Conservation (phyloP, 371 early-diverging fungal genomes). For the Mucor racemosus region DNA sequence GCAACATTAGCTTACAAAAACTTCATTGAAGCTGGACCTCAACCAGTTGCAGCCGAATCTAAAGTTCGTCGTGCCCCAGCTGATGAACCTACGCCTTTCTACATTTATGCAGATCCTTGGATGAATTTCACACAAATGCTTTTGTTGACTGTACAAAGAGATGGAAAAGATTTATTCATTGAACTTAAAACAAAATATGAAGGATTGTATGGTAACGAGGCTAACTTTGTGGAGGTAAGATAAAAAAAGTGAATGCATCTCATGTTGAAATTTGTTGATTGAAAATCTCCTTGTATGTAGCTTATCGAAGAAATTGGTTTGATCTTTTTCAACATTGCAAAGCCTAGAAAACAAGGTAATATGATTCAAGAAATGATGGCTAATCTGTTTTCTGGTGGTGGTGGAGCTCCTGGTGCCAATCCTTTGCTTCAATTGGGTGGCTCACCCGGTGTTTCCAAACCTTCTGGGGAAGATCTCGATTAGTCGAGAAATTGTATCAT, state of each 20-base stretch:
- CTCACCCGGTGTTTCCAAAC: background rate
- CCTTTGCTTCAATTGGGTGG: constrained; percentile 20
- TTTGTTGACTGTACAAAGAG: constrained; percentile 72
- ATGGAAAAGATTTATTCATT: constrained; percentile 63
- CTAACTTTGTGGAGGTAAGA: constrained; percentile 38
- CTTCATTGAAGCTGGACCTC: constrained; percentile 51
- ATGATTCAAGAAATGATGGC: constrained; percentile 76
- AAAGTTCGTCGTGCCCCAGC: constrained; percentile 46
- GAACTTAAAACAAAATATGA: constrained; percentile 62
- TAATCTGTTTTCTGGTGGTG: constrained; percentile 63
- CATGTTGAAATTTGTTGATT: too few relatives aligned
- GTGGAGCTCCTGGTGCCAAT: background rate
- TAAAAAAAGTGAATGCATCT: too few relatives aligned
- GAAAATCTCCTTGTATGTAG: background rate
- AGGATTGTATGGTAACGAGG: constrained; percentile 39
- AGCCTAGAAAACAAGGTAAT: constrained; percentile 70
- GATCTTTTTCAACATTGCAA: constrained; percentile 68
- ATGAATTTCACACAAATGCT: constrained; percentile 75
- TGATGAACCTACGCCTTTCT: constrained; percentile 36
- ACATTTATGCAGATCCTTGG: constrained; percentile 65
- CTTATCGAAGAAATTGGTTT: constrained; percentile 70
- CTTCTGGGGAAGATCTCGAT: constrained; percentile 17
- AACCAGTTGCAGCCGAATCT: constrained; percentile 35
- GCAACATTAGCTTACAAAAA: constrained; percentile 69
- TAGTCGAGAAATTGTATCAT: background rate